These are phyloP conservation scores for Botryococcus braunii DNA, from an alignment of 163 green algal genomes.

Conservation along the genomic window DNA sequence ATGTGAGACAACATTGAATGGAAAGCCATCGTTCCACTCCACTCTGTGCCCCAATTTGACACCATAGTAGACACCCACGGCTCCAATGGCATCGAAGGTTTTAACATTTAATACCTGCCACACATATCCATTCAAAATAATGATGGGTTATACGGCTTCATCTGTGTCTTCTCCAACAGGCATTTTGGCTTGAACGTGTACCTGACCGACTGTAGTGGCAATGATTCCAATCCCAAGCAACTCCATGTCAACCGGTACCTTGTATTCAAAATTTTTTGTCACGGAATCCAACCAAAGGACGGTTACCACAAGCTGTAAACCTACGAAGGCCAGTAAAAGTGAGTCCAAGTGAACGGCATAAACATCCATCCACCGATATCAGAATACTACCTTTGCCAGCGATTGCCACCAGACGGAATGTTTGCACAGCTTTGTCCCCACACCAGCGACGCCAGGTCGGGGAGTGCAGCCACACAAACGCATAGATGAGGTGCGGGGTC, in stretches of 20 bases:
- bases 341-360: background rate
- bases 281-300: too few species aligned
- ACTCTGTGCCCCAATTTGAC: conserved; percentile 56
- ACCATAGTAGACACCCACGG: conserved; percentile 75
- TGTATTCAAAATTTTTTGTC: too few species aligned
- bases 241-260: too few species aligned
- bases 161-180: background rate
- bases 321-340: background rate
- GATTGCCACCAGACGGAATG: conserved; percentile 28
- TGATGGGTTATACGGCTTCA: background rate
- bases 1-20: conserved; percentile 66
- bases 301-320: background rate
- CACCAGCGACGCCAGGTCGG: conserved; percentile 40
- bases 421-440: conserved; percentile 21
- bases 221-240: too few species aligned
- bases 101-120: conserved; percentile 61
- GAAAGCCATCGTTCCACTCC: conserved; percentile 64
- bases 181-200: too few species aligned
- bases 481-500: conserved; percentile 64
- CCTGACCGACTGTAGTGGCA: too few species aligned
- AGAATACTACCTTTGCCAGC: conserved; percentile 32
- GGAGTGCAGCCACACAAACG: conserved; percentile 60
- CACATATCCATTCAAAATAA: conserved; percentile 3
- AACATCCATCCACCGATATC: background rate
- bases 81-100: conserved; percentile 65